These are phyloP conservation scores for Pythium dissimile DNA, from an alignment of 352 stramenopile genomes.

Conservation along the genomic window DNA sequence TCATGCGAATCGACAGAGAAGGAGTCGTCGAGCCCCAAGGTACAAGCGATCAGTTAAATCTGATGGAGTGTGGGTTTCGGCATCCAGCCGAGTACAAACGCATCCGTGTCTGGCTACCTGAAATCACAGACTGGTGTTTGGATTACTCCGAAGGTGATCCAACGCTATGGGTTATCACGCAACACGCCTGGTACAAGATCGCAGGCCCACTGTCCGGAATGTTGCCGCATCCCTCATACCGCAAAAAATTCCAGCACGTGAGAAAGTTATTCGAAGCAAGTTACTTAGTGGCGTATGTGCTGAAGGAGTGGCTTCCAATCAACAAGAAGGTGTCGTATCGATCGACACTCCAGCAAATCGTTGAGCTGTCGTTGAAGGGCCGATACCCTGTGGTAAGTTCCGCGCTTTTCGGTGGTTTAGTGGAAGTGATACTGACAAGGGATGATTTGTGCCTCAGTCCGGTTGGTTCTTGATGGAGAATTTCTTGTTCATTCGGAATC, in stretches of 20 bases:
- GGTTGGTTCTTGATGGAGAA: slow-evolving; percentile 85
- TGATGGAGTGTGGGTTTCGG: slow-evolving; percentile 78
- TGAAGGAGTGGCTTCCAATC: slow-evolving; percentile 83
- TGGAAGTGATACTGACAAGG: background rate
- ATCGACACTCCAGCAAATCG: slow-evolving; percentile 78
- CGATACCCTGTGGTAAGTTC: slow-evolving; percentile 67
- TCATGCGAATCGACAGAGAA: slow-evolving; percentile 73
- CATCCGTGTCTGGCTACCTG: slow-evolving; percentile 70
- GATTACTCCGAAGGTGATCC: slow-evolving; percentile 83
- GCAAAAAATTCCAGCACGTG: slow-evolving; percentile 69
- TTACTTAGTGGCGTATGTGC: slow-evolving; percentile 79
- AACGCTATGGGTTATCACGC: slow-evolving; percentile 83
- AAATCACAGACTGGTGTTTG: slow-evolving; percentile 87
- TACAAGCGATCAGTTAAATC: slow-evolving; percentile 62
- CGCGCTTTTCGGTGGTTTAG: background rate
- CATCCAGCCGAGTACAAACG: slow-evolving; percentile 61
- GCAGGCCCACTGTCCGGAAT: slow-evolving; percentile 72
- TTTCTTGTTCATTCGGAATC: slow-evolving; percentile 71
- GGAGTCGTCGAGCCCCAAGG: slow-evolving; percentile 43
- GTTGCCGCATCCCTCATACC: slow-evolving; percentile 67
- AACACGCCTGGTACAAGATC: slow-evolving; percentile 83
- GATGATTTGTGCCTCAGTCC: slow-evolving; percentile 31
- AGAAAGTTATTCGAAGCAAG: slow-evolving; percentile 78
- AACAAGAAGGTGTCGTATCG: slow-evolving; percentile 86
- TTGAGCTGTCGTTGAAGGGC: slow-evolving; percentile 65